Conservation (phyloP, 2,329 filamentous ascomycete genomes). For the Hymenoscyphus linearis region DNA sequence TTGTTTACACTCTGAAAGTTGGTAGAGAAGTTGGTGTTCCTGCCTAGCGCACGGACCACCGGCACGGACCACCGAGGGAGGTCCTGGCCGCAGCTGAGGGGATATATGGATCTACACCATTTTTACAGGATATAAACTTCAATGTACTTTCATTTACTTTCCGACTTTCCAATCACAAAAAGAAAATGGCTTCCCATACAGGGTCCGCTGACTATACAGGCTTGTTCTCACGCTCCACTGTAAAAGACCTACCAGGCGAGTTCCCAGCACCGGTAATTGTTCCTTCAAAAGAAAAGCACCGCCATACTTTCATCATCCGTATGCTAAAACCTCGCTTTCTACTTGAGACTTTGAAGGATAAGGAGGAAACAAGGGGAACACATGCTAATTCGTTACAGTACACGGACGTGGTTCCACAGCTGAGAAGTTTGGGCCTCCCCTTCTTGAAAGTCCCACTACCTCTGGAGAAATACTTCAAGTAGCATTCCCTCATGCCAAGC, state of each 20-base stretch:
- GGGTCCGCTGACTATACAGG: not conserved
- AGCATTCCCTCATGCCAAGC: constrained; percentile 39
- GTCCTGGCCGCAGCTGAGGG: too few relatives aligned
- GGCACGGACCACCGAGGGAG: too few relatives aligned
- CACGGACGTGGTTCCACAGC: constrained; percentile 45
- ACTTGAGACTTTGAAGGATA: too few relatives aligned
- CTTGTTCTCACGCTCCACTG: not conserved
- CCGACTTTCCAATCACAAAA: not conserved
- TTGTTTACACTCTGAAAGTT: too few relatives aligned
- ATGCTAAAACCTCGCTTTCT: too few relatives aligned
- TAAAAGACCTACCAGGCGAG: constrained; percentile 1
- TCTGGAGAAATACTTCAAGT: constrained; percentile 26
- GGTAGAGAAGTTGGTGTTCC: too few relatives aligned
- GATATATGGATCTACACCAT: too few relatives aligned
- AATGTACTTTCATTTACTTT: too few relatives aligned
- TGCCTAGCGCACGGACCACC: too few relatives aligned
- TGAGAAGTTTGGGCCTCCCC: constrained; percentile 35
- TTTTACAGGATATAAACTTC: too few relatives aligned
- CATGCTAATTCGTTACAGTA: not conserved
- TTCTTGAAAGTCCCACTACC: constrained; percentile 33
- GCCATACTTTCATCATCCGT: constrained; percentile 37
- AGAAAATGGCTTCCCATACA: not conserved
- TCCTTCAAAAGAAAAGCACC: constrained; percentile 30
- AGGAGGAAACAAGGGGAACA: too few relatives aligned
- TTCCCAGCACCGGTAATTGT: constrained; percentile 18